phyloP scores from a whole-genome alignment of 2,329 filamentous ascomycete genomes.

The Decorospora gaudefroyi region DNA sequence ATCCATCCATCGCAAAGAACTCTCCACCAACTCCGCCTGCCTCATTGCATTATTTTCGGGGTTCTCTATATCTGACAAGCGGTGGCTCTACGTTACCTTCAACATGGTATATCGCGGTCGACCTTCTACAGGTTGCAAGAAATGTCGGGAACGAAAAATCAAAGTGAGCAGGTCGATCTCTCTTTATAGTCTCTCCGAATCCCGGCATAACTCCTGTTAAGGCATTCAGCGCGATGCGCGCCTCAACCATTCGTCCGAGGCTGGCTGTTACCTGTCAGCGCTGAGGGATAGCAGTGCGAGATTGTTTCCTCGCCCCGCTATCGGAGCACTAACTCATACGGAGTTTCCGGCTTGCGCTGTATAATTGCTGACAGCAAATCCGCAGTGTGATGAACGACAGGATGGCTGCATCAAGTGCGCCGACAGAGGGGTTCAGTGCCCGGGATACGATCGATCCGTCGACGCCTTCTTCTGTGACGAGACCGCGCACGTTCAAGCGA shows the following conservation, averaged over 20 bases:
- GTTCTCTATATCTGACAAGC: too few species aligned
- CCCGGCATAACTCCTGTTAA: too few species aligned
- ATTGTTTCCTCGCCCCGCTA: background rate
- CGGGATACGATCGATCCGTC: constrained; percentile 38
- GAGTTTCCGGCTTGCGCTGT: background rate
- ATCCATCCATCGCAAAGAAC: too few species aligned
- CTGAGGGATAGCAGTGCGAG: constrained; percentile 11
- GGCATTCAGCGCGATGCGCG: constrained; percentile 1
- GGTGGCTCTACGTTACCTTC: too few species aligned
- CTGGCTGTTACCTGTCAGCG: constrained; percentile 5
- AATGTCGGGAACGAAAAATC: constrained; percentile 50
- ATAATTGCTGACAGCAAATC: background rate
- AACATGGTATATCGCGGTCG: constrained; percentile 44
- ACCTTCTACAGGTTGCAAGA: constrained; percentile 42
- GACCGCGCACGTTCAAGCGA: constrained; percentile 33
- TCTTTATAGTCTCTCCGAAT: too few species aligned
- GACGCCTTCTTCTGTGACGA: constrained; percentile 43
- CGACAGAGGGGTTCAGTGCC: constrained; percentile 31
- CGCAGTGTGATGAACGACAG: constrained; percentile 41
- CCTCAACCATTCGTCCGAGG: too few species aligned
- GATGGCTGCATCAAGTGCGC: constrained; percentile 36
- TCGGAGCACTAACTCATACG: too few species aligned
- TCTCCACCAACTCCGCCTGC: too few species aligned
- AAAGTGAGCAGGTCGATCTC: constrained; percentile 36
- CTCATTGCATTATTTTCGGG: too few species aligned